A percentile compares a stretch with the other conserved stretches of the same genome.
phyloP scores from a whole-genome alignment of 352 stramenopile species.

The Phytophthora vignae region DNA sequence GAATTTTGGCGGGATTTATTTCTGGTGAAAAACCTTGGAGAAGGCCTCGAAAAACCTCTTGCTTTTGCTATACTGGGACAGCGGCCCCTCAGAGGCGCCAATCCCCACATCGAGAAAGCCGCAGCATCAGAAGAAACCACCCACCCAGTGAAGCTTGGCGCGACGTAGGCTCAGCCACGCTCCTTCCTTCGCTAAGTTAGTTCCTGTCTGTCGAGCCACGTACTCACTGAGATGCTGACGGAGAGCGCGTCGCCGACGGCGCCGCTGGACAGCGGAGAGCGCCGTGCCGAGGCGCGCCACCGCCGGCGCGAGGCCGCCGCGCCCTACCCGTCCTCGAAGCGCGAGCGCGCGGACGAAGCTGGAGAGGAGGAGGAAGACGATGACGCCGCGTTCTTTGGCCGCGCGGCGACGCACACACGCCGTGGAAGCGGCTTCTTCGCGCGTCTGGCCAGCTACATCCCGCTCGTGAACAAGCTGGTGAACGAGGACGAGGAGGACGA shows the following conservation, averaged over 20 bases:
- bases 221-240: slow-evolving; percentile 35
- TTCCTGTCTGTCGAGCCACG: too few species aligned
- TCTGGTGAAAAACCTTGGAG: background rate
- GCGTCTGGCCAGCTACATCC: slow-evolving; percentile 71
- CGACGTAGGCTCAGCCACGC: too few species aligned
- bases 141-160: too few species aligned
- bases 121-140: too few species aligned
- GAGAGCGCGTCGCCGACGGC: slow-evolving; percentile 31
- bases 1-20: background rate
- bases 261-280: slow-evolving; percentile 32
- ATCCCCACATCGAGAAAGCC: background rate
- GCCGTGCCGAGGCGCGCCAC: slow-evolving; percentile 32
- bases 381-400: slow-evolving; percentile 22
- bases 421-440: slow-evolving; percentile 52
- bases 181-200: too few species aligned
- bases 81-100: too few species aligned
- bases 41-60: background rate
- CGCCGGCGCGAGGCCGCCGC: slow-evolving; percentile 49
- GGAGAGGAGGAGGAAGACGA: slow-evolving; percentile 24
- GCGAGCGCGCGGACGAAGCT: slow-evolving; percentile 10
- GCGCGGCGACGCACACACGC: slow-evolving; percentile 3
- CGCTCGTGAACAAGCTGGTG: slow-evolving; percentile 65
- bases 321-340: slow-evolving; percentile 40
- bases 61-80: background rate
- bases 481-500: slow-evolving; percentile 45